phyloP scores from a whole-genome alignment of 345 rosid species.

The Lagerstroemia speciosa region DNA sequence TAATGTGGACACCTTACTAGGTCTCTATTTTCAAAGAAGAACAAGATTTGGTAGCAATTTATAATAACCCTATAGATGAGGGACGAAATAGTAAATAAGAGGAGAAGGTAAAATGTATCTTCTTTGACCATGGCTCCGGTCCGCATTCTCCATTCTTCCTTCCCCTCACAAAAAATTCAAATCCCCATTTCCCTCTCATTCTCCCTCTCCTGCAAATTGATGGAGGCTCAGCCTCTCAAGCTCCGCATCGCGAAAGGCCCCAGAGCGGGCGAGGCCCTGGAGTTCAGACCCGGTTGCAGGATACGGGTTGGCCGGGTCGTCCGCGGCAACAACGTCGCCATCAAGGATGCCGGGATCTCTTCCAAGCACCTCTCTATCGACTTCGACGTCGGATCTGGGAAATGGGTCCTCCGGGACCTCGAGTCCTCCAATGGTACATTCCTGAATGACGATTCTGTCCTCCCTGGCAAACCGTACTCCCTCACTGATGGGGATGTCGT shows the following conservation, averaged over 20 bases:
- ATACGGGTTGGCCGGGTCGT: slow-evolving; percentile 59
- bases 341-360: slow-evolving; percentile 77
- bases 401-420: slow-evolving; percentile 61
- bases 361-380: slow-evolving; percentile 61
- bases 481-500: slow-evolving; percentile 55
- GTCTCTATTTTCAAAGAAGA: neutral
- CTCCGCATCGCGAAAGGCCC: slow-evolving; percentile 53
- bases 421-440: slow-evolving; percentile 81
- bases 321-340: slow-evolving; percentile 58
- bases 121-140: too few relatives aligned
- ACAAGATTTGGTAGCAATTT: neutral
- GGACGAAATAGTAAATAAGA: neutral
- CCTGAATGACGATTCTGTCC: slow-evolving; percentile 36
- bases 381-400: slow-evolving; percentile 36
- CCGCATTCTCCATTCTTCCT: neutral
- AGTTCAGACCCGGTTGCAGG: slow-evolving; percentile 36
- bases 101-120: neutral
- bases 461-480: slow-evolving; percentile 27
- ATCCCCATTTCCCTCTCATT: neutral
- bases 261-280: slow-evolving; percentile 50
- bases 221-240: slow-evolving; percentile 24
- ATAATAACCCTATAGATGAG: neutral
- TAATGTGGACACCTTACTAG: too few relatives aligned
- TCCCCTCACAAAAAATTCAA: neutral
- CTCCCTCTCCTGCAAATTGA: slow-evolving; percentile 2